Evolutionary conservation across 129 eudicot genomes (phyloP), one percentile per base, ranked within the genome.

Genomic region (Pseudognaphalium luteoalbum): DNA sequence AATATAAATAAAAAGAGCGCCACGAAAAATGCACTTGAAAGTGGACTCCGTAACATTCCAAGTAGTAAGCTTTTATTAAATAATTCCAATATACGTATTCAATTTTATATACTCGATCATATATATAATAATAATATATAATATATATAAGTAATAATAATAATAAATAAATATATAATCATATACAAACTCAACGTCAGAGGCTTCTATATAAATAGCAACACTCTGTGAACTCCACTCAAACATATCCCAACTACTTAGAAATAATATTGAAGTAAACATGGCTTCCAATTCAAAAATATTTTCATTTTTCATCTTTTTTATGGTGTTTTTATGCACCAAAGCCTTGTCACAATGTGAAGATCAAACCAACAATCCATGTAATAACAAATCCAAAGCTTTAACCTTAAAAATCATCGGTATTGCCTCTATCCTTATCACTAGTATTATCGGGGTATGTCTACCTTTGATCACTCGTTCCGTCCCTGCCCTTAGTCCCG

Each of bases 371-470:
- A 72, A 37, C 54, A 78, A 76, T 76, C 76, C 82, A 34, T 88
- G 92, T 66, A 78, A 75, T 70, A 76, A 86, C 83, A 90, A 87
- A 74, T 73, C 85, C 4, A 80, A 82, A 29, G 88, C 96, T 20
- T 42, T 78, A n/a, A 74, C 86, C 4, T 88, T 90, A 25, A 90
- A 90, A 33, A 47, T 87, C 75, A 85, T 87, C 10, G 96, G 88
- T 29, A 85, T 90, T 17, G 78, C 74, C 35, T 30, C 74, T 2
- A 87, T 87, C 25, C 83, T 90, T 7, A 15, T 82, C 67, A 86
- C 88, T 0, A 87, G 96, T 77, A 57, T 90, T 71, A 83, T 90
- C 60, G 96, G 96, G 2, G 90, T 90, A 42, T 77, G 74, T 33
- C 44, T 85, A 15, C 96, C 96, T 30, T 80, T 90, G 1, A 74